A percentile compares a stretch with the other conserved stretches of the same genome.
Conservation (phyloP, 2,329 filamentous ascomycete species). For the Aaosphaeria arxii region DNA sequence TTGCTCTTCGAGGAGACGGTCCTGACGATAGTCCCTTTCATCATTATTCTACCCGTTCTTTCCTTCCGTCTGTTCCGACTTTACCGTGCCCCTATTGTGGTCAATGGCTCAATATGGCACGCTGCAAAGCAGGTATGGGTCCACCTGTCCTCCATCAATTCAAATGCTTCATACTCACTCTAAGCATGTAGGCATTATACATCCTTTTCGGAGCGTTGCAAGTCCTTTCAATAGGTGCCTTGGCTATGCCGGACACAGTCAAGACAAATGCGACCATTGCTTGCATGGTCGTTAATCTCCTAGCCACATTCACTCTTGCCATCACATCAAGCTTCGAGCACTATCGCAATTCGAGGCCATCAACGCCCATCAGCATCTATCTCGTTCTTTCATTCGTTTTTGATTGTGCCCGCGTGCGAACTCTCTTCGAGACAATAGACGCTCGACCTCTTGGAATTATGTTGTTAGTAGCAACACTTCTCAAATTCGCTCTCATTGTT, state of each 20-base stretch:
- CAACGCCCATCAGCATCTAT: conserved; percentile 7
- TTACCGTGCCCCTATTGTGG: conserved; percentile 4
- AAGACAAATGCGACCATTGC: conserved; percentile 8
- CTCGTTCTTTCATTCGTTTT: conserved; percentile 6
- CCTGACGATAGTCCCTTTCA: conserved; percentile 7
- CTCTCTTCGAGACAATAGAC: conserved; percentile 3
- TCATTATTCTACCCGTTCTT: conserved; percentile 6
- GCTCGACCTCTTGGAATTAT: conserved; percentile 5
- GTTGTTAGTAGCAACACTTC: conserved; percentile 3
- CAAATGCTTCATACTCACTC: not conserved
- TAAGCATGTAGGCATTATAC: conserved; percentile 2
- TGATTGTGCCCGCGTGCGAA: conserved; percentile 5
- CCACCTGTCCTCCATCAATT: not conserved
- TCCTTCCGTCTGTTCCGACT: conserved; percentile 6
- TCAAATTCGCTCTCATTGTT: conserved; percentile 7
- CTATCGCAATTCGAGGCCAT: conserved; percentile 8
- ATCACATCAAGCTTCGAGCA: conserved; percentile 10
- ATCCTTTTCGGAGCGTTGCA: conserved; percentile 10
- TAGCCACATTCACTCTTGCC: conserved; percentile 7
- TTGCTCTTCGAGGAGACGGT: conserved; percentile 6
- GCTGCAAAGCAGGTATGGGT: conserved; percentile 8
- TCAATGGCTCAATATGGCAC: conserved; percentile 6
- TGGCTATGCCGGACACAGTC: conserved; percentile 10
- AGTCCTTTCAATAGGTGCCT: conserved; percentile 7
- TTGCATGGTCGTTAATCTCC: conserved; percentile 3